Conservation (phyloP, 1,284 basidiomycete species). For the Rhizopogon parksii region DNA sequence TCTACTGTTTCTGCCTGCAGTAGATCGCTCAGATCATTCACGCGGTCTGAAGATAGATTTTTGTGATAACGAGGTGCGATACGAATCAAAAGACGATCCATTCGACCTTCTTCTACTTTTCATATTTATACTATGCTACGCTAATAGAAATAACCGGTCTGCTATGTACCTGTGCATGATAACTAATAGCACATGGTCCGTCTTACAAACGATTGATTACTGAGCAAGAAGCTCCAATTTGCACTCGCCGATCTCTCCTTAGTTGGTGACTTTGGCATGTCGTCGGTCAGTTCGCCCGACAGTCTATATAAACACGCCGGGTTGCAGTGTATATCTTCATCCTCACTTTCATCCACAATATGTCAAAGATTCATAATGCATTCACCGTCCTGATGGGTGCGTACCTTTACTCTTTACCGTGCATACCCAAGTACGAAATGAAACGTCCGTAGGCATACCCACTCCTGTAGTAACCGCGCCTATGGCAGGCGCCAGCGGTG, state of each 20-base stretch:
- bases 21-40: background rate
- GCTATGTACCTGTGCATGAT: too few relatives aligned
- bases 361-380: slow-evolving; percentile 23
- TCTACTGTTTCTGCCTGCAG: background rate
- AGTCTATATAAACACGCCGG: background rate
- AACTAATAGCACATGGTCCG: too few relatives aligned
- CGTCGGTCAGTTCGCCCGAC: background rate
- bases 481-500: slow-evolving; percentile 65
- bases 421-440: background rate
- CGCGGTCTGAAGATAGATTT: background rate
- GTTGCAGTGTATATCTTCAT: background rate
- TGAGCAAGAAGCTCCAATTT: too few relatives aligned
- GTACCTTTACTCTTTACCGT: background rate
- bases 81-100: too few relatives aligned
- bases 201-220: too few relatives aligned
- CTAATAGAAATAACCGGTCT: too few relatives aligned
- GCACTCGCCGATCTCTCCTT: too few relatives aligned
- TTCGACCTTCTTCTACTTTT: too few relatives aligned
- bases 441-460: slow-evolving; percentile 34
- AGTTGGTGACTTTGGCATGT: too few relatives aligned
- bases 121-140: too few relatives aligned
- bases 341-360: background rate
- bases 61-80: too few relatives aligned
- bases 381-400: slow-evolving; percentile 34
- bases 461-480: slow-evolving; percentile 57